Evolutionary conservation across 208 protist species (phyloP), one percentile per base, ranked within the genome.

Genomic region (Trypanosomatidae sp.): DNA sequence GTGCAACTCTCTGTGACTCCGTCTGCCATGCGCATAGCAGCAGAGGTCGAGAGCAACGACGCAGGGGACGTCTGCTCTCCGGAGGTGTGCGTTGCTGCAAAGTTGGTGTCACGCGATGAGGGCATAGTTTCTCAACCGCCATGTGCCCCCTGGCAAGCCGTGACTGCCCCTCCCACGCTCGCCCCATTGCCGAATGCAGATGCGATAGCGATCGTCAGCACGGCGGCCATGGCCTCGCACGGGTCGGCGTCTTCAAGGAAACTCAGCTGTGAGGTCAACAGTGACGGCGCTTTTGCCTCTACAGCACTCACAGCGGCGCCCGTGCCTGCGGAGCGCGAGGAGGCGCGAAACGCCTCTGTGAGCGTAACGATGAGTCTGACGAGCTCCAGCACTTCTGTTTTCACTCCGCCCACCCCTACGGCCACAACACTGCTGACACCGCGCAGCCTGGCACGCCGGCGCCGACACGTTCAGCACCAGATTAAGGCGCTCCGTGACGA

Each of bases 361-460:
- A 9, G 44, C 44, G 3, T 28, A 68, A 39, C 44, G 44, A 25
- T 65, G 50, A 19, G 5, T 28, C 1, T 36, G 8, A 56, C 8
- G 39, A 55, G 41, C 44, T 22, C 41, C 49, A 25, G 25, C 4
- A 28, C 66, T 5, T 69, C 41, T n/a, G 59, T 78, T 33, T 33
- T 43, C 36, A 53, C 59, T 17, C 59, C 74, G 8, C 17, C 62
- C 15, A 25, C 64, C 33, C 69, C 67, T 9, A 52, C 66, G 33
- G n/a, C 28, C 13, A 62, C 60, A 9, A 52, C 74, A 12, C 30
- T 46, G 46, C 67, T 67, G 39, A 78, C 74, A n/a, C 74, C 59
- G 10, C 66, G 59, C 17, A n/a, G 59, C 13, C 50, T 69, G 7
- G 72, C 74, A 17, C 56, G 22, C n/a, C 66, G 49, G 46, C 74